phyloP scores from a whole-genome alignment of 495 filamentous ascomycete species.

The Glarea lozoyensis region DNA sequence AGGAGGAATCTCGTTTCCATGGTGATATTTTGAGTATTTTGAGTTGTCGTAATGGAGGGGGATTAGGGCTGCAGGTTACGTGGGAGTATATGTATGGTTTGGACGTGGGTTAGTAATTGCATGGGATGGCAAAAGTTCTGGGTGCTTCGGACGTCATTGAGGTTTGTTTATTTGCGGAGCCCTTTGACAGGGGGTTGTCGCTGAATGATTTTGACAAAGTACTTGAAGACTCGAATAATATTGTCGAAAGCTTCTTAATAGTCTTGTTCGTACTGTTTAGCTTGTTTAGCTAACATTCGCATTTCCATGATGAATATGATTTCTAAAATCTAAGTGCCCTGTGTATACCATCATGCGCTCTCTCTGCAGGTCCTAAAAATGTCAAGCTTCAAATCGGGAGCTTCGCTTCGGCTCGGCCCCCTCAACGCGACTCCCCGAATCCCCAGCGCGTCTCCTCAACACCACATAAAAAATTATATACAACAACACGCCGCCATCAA shows the following conservation, averaged over 20 bases:
- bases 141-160: constrained; percentile 16
- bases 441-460: too few species aligned
- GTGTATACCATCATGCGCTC: constrained; percentile 3
- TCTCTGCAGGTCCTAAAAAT: not conserved
- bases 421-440: constrained; percentile 10
- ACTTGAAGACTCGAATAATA: too few species aligned
- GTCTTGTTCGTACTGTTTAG: too few species aligned
- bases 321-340: too few species aligned
- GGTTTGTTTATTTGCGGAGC: too few species aligned
- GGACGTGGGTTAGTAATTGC: not conserved
- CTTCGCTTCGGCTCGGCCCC: too few species aligned
- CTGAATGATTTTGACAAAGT: too few species aligned
- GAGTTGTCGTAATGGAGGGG: not conserved
- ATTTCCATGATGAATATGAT: too few species aligned
- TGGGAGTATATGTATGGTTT: constrained; percentile 7
- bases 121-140: not conserved
- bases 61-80: constrained; percentile 6
- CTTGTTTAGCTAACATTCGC: too few species aligned
- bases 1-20: constrained; percentile 18
- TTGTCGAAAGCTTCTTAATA: too few species aligned
- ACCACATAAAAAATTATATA: not conserved
- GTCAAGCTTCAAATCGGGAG: too few species aligned
- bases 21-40: not conserved
- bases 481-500: constrained; percentile 1
- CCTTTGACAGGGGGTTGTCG: too few species aligned